Conservation (phyloP, 441 rosid genomes). For the Euphorbia schlechtendalii region DNA sequence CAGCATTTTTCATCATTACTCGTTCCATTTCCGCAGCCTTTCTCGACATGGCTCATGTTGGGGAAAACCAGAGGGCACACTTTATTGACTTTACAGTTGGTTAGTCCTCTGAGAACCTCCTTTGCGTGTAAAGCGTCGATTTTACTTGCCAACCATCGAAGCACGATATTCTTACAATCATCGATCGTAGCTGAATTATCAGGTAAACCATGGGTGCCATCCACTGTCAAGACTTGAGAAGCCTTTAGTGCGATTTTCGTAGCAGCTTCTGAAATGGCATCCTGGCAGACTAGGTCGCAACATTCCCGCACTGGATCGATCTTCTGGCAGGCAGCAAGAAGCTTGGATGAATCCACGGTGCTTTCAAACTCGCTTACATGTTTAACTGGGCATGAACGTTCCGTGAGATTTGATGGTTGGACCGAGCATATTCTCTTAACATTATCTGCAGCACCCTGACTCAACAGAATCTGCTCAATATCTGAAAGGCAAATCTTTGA, state of each 20-base stretch:
- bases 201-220: constrained; percentile 32
- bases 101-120: constrained; percentile 69
- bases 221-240: constrained; percentile 35
- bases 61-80: constrained; percentile 92
- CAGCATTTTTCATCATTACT: constrained; percentile 64
- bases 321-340: constrained; percentile 65
- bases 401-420: constrained; percentile 65
- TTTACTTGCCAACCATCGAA: constrained; percentile 74
- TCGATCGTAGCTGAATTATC: constrained; percentile 47
- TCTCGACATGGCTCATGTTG: constrained; percentile 50
- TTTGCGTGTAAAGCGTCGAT: constrained; percentile 49
- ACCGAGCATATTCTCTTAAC: constrained; percentile 51
- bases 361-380: constrained; percentile 60
- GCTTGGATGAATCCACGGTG: constrained; percentile 56
- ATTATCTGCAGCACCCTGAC: constrained; percentile 59
- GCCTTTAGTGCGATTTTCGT: constrained; percentile 49
- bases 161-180: constrained; percentile 69
- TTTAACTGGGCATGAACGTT: constrained; percentile 71
- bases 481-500: constrained; percentile 80
- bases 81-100: constrained; percentile 77
- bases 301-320: constrained; percentile 89
- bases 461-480: constrained; percentile 65
- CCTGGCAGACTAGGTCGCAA: constrained; percentile 70
- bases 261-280: constrained; percentile 81
- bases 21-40: constrained; percentile 50